Evolutionary conservation across 192 early-diverging fungal species (phyloP).

Genomic region (Funneliformis mosseae): DNA sequence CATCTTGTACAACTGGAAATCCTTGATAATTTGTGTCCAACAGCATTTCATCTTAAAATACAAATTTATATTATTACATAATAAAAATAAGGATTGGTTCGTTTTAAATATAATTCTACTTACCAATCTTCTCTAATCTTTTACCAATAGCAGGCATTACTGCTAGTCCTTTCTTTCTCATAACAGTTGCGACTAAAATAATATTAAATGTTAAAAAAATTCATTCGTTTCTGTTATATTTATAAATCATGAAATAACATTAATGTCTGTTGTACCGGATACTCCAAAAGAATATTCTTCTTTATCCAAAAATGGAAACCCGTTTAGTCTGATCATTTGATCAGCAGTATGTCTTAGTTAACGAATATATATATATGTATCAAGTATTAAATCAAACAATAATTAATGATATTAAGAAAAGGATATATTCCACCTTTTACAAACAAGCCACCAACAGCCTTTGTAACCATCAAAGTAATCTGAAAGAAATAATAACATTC

Average conservation of each 20-base stretch:
- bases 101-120: not conserved
- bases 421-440: slow-evolving; percentile 68
- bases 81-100: no score
- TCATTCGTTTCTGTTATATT: slow-evolving; percentile 11
- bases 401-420: not conserved
- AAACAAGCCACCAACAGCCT: slow-evolving; percentile 73
- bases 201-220: slow-evolving; percentile 18
- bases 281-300: slow-evolving; percentile 66
- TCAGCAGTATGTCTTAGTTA: slow-evolving; percentile 51
- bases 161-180: slow-evolving; percentile 55
- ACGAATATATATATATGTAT: not conserved
- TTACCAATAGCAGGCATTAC: slow-evolving; percentile 62
- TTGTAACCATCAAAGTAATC: slow-evolving; percentile 78
- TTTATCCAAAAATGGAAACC: slow-evolving; percentile 78
- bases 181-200: slow-evolving; percentile 51
- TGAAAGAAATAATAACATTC: slow-evolving; percentile 10
- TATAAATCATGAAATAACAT: slow-evolving; percentile 11
- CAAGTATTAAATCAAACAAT: not conserved
- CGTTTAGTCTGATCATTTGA: slow-evolving; percentile 76
- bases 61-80: no score
- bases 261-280: slow-evolving; percentile 35
- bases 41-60: slow-evolving; percentile 48
- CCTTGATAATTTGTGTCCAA: slow-evolving; percentile 60
- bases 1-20: slow-evolving; percentile 76
- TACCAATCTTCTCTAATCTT: slow-evolving; percentile 52